phyloP scores from a whole-genome alignment of 768 basidiomycete species.

The Melanogaster broomeanus region DNA sequence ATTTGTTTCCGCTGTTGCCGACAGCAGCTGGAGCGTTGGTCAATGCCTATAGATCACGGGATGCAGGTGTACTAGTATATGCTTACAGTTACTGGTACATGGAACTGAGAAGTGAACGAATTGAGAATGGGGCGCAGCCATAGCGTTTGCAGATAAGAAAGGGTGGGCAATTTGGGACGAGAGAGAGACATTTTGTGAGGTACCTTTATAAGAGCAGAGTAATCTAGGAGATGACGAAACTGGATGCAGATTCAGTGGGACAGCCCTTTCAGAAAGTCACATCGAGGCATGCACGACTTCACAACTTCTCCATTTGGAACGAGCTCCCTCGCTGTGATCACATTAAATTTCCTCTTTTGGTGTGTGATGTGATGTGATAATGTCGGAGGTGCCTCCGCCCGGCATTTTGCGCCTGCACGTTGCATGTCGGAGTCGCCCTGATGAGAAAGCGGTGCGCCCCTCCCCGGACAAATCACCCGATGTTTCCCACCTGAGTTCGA shows the following conservation, averaged over 20 bases:
- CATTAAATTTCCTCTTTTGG: slow-evolving; percentile 11
- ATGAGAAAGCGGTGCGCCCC: too few relatives aligned
- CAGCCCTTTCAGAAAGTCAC: slow-evolving; percentile 27
- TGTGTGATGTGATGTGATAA: slow-evolving; percentile 12
- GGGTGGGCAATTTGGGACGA: background rate
- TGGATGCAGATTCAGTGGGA: slow-evolving; percentile 1
- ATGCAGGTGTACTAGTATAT: background rate
- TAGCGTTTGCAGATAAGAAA: slow-evolving; percentile 1
- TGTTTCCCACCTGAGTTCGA: background rate
- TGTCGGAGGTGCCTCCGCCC: slow-evolving; percentile 1
- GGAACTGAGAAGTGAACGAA: slow-evolving; percentile 7
- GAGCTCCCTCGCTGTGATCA: slow-evolving; percentile 31
- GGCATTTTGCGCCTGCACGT: slow-evolving; percentile 28
- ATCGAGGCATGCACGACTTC: slow-evolving; percentile 14
- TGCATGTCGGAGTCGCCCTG: slow-evolving; percentile 7
- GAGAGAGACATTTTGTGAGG: slow-evolving; percentile 6
- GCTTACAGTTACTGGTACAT: slow-evolving; percentile 3
- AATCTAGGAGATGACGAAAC: slow-evolving; percentile 12
- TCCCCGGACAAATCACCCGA: slow-evolving; percentile 1
- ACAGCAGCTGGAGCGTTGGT: background rate
- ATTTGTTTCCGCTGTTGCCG: background rate
- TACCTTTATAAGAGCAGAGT: slow-evolving; percentile 25
- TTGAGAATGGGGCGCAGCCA: slow-evolving; percentile 11
- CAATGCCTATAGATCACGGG: background rate
- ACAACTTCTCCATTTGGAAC: slow-evolving; percentile 13